Percentiles rank a stretch among this genome's conserved stretches.
phyloP scores from a whole-genome alignment of 169 alveolate species.

The Eimeria necatrix region DNA sequence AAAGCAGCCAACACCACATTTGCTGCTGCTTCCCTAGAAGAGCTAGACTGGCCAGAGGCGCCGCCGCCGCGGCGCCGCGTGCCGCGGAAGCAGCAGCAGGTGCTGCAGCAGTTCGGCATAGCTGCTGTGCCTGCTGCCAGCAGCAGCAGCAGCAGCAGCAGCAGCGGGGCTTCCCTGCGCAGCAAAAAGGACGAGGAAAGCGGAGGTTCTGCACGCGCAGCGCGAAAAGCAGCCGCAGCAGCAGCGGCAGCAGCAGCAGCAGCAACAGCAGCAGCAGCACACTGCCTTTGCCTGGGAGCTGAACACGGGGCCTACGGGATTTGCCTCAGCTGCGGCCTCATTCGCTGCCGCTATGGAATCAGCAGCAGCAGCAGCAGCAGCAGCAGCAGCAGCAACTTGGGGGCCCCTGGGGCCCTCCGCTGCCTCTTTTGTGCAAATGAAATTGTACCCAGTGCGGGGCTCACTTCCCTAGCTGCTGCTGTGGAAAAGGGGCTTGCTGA shows the following conservation, averaged over 20 bases:
- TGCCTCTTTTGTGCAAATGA: conserved; percentile 39
- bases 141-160: conserved; percentile 63
- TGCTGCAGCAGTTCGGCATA: conserved; percentile 54
- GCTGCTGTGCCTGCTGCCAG: background rate
- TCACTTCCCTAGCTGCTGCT: background rate
- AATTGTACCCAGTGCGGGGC: conserved; percentile 21
- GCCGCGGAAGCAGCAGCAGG: conserved; percentile 71
- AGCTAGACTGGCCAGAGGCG: conserved; percentile 31
- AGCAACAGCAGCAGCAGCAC: background rate
- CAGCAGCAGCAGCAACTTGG: background rate
- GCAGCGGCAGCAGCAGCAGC: conserved; percentile 1
- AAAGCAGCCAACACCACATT: background rate
- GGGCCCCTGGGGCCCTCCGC: background rate
- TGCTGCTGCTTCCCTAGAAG: background rate
- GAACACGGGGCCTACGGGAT: conserved; percentile 54
- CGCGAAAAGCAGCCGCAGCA: too few species aligned
- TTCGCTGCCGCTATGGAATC: conserved; percentile 56
- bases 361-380: conserved; percentile 50
- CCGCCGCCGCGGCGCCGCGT: background rate
- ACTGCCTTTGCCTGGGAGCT: conserved; percentile 45
- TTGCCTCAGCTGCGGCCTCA: conserved; percentile 49
- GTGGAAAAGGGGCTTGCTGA: background rate
- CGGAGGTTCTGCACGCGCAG: too few species aligned
- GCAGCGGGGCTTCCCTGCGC: background rate
- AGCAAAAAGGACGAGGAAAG: background rate